A percentile compares a stretch with the other conserved stretches of the same genome.
phyloP scores from a whole-genome alignment of 2,329 filamentous ascomycete genomes.

The Penicillium sp. region DNA sequence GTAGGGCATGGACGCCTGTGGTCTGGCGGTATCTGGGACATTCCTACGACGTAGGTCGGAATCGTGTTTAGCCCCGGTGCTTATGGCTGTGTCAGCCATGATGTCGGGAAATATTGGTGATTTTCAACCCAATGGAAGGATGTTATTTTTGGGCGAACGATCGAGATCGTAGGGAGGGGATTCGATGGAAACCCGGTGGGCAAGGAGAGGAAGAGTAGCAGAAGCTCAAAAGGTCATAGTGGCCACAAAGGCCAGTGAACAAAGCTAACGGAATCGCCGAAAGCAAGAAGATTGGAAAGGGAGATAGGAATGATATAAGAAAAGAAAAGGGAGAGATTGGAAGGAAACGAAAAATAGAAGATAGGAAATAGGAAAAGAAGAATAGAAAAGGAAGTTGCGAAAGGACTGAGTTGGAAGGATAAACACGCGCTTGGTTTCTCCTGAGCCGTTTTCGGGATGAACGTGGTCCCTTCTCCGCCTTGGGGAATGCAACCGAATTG shows the following conservation, averaged over 20 bases:
- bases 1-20: slow-evolving; percentile 22
- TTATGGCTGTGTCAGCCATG: slow-evolving; percentile 38
- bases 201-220: slow-evolving; percentile 13
- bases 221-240: slow-evolving; percentile 22
- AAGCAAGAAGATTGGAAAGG: slow-evolving; percentile 3
- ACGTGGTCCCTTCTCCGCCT: not conserved
- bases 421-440: slow-evolving; percentile 11
- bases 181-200: not conserved
- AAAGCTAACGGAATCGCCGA: slow-evolving; percentile 4
- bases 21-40: slow-evolving; percentile 34
- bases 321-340: slow-evolving; percentile 9
- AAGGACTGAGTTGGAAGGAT: slow-evolving; percentile 21
- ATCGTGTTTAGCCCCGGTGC: slow-evolving; percentile 35
- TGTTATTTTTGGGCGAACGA: not conserved
- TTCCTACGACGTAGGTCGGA: slow-evolving; percentile 45
- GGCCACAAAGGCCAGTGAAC: slow-evolving; percentile 13
- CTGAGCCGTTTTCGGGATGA: slow-evolving; percentile 20
- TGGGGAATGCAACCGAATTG: not conserved
- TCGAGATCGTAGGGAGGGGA: not conserved
- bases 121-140: not conserved
- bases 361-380: not conserved
- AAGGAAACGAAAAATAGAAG: not conserved
- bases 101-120: slow-evolving; percentile 6
- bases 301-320: slow-evolving; percentile 8
- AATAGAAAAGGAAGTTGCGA: slow-evolving; percentile 3